Base-by-base conservation (phyloP, 2,329 filamentous ascomycete species). In the Cercospora nicotianae region DNA sequence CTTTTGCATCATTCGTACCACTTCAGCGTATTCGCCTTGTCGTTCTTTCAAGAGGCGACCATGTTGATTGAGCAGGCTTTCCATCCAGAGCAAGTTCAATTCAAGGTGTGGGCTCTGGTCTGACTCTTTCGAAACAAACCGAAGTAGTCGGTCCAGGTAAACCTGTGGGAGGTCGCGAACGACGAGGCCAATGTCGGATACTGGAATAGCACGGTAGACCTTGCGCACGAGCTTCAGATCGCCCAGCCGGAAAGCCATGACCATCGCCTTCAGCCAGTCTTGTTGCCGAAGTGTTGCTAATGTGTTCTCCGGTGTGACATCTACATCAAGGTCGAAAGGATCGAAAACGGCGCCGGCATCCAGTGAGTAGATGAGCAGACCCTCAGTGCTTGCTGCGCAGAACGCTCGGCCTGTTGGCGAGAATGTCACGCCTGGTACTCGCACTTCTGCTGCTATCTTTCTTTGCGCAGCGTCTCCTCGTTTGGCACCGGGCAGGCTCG, bases 211-310 rank as follows among this genome's bases (percentile, higher is more conserved):
- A 80, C 96, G 90, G 81, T 97, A 98, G 18, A 97, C 92, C 64
- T 89, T 89, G 74, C 91, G 91, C 69, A 97, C 88, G 58, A 99
- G 85, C 23, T 89, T 87, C 4, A 89, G 86, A 79, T 96, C 92
- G 81, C 97, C 97, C 67, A 99, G 89, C 5, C 96, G 91, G 85
- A 99, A 99, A 1, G 94, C 91, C 95, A 99, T 99, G 71, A 97
- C 89, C 5, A 99, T 83, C 0, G 95, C 94, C 81, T 95, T 96
- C 71, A 98, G 87, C 79, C 92, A 96, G 77, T 97, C 92, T 70
- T 87, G 87, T 65, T 93, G 89, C 66, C 90, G 85, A 0, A 98
- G 85, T 0, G 93, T 95, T 2, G 90, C 76, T 5, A 84, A 76
- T 0, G 82, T 85, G 20, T 76, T 93, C 1, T 91, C 89, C 0